Evolutionary conservation across 495 filamentous ascomycete genomes (phyloP).

Genomic region (Annulohypoxylon bovei): DNA sequence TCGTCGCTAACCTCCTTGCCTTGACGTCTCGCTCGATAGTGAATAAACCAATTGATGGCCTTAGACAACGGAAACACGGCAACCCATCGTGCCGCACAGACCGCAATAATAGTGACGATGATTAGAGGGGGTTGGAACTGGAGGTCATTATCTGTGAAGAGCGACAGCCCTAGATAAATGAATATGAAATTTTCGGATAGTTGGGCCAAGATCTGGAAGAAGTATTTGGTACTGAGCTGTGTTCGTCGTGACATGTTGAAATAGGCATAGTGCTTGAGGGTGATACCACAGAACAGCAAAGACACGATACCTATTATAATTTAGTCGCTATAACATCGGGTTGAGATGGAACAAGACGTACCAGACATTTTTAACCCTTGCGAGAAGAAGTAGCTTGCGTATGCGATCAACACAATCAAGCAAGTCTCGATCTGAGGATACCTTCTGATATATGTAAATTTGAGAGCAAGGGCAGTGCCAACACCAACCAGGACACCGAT

Average conservation of each 20-base stretch:
- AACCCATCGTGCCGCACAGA: slow-evolving; percentile 89
- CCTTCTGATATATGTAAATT: slow-evolving; percentile 90
- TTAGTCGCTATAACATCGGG: slow-evolving; percentile 20
- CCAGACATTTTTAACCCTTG: slow-evolving; percentile 95
- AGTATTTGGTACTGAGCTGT: slow-evolving; percentile 96
- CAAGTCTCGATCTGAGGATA: slow-evolving; percentile 98
- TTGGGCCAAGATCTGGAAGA: slow-evolving; percentile 94
- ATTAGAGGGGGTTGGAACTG: slow-evolving; percentile 96
- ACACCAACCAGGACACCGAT: slow-evolving; percentile 90
- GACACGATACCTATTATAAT: slow-evolving; percentile 84
- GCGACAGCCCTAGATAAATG: slow-evolving; percentile 93
- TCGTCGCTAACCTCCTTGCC: slow-evolving; percentile 87
- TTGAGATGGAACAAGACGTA: slow-evolving; percentile 56
- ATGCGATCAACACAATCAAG: slow-evolving; percentile 90
- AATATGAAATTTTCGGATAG: slow-evolving; percentile 99
- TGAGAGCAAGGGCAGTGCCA: slow-evolving; percentile 83
- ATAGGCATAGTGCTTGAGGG: slow-evolving; percentile 98
- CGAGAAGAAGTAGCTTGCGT: slow-evolving; percentile 96
- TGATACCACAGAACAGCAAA: slow-evolving; percentile 96
- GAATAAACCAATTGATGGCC: slow-evolving; percentile 92
- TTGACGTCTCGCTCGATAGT: slow-evolving; percentile 82
- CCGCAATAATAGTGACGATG: slow-evolving; percentile 87
- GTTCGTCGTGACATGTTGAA: slow-evolving; percentile 99
- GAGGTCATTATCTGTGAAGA: slow-evolving; percentile 89
- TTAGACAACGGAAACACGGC: slow-evolving; percentile 93